These are phyloP conservation scores for Phytophthora melonis DNA, from an alignment of 352 stramenopile genomes.

Conservation along the genomic window DNA sequence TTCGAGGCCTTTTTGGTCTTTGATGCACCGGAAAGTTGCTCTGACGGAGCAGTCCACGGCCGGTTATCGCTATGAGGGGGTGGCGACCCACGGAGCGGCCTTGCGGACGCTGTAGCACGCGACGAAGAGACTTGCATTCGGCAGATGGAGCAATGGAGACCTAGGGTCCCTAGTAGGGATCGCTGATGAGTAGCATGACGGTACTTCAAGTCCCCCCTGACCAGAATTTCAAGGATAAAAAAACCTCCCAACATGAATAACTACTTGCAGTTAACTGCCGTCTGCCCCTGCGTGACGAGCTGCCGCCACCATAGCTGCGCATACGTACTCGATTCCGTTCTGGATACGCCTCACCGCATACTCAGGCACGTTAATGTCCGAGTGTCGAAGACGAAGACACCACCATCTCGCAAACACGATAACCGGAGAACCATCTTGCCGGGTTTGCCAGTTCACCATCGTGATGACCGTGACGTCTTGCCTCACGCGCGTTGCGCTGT, in stretches of 20 bases:
- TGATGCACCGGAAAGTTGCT: background rate
- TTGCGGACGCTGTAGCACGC: background rate
- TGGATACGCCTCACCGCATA: conserved; percentile 23
- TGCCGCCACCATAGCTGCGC: conserved; percentile 29
- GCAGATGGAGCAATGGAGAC: background rate
- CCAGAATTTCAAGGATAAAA: background rate
- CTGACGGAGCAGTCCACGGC: background rate
- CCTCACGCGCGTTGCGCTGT: conserved; percentile 35
- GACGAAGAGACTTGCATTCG: background rate
- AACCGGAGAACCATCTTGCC: conserved; percentile 7
- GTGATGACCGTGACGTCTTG: conserved; percentile 40
- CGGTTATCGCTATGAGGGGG: background rate
- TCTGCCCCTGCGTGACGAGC: conserved; percentile 8
- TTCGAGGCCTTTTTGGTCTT: conserved; percentile 13
- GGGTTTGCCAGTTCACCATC: conserved; percentile 21
- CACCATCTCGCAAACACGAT: conserved; percentile 36
- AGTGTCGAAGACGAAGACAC: conserved; percentile 33
- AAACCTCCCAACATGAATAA: background rate
- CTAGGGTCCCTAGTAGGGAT: background rate
- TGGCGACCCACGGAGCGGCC: background rate
- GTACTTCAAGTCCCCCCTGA: conserved; percentile 1
- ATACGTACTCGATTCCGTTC: conserved; percentile 31
- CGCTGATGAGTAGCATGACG: background rate
- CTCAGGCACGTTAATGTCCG: conserved; percentile 22
- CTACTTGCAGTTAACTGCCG: background rate